A percentile compares a stretch with the other conserved stretches of the same genome.
Conservation (phyloP, 306 rosid species). For the Parietaria judaica region DNA sequence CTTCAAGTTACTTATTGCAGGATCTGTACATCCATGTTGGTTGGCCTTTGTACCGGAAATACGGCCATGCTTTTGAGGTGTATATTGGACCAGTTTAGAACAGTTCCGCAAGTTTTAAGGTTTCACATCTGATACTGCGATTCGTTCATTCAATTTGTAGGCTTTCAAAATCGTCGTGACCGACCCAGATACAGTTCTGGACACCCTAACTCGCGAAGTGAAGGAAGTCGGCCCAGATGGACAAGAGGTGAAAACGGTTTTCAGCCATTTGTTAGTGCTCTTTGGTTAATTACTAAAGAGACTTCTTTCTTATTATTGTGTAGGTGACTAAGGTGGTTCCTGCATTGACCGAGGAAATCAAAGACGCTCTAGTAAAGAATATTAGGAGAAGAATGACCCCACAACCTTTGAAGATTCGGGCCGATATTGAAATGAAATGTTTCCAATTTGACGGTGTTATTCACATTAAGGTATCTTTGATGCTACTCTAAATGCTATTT, state of each 20-base stretch:
- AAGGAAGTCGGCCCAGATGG: conserved; percentile 87
- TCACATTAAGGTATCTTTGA: conserved; percentile 66
- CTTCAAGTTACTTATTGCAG: conserved; percentile 33
- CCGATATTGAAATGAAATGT: conserved; percentile 97
- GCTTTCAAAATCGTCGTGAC: conserved; percentile 80
- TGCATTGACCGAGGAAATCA: conserved; percentile 79
- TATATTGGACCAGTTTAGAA: not conserved
- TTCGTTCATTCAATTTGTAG: conserved; percentile 31
- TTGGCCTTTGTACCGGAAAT: conserved; percentile 95
- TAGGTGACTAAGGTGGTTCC: conserved; percentile 81
- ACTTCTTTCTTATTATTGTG: conserved; percentile 6
- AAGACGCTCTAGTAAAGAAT: conserved; percentile 66
- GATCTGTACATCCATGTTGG: conserved; percentile 79
- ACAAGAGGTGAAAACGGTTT: conserved; percentile 56
- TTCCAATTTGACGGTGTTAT: conserved; percentile 96
- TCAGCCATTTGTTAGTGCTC: not conserved
- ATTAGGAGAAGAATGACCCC: conserved; percentile 96
- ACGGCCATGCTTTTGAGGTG: conserved; percentile 98
- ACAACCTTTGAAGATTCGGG: conserved; percentile 88
- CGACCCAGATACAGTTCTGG: conserved; percentile 86
- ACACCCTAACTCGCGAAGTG: conserved; percentile 65
- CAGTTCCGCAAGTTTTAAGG: not conserved
- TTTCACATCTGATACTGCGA: not conserved
- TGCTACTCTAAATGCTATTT: not conserved
- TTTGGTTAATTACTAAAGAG: conserved; percentile 4